A percentile compares a stretch with the other conserved stretches of the same genome.
phyloP scores from a whole-genome alignment of 2,329 filamentous ascomycete species.

The Aureobasidium sp. region DNA sequence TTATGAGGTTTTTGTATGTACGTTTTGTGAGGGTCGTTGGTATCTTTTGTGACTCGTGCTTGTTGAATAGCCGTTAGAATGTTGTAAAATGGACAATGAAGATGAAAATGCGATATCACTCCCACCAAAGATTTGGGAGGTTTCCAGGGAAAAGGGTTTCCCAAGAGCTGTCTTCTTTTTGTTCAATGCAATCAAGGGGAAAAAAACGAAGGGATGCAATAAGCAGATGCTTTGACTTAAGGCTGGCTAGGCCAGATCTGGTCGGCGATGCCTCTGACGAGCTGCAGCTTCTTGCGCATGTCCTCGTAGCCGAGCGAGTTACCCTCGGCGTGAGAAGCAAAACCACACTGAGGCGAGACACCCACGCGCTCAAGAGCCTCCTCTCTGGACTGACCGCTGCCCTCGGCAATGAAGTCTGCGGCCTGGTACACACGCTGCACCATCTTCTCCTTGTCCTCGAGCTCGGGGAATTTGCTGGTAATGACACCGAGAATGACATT shows the following conservation, averaged over 20 bases:
- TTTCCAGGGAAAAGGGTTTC: neutral
- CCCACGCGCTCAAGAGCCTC: constrained; percentile 58
- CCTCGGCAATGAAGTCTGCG: constrained; percentile 59
- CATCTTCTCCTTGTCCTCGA: constrained; percentile 36
- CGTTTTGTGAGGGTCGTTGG: neutral
- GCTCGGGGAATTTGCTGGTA: constrained; percentile 34
- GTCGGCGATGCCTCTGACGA: constrained; percentile 62
- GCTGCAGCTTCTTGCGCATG: constrained; percentile 60
- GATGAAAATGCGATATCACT: neutral
- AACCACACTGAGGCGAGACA: constrained; percentile 63
- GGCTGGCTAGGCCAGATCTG: constrained; percentile 55
- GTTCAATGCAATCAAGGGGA: neutral
- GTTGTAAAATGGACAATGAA: neutral
- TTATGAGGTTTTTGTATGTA: neutral
- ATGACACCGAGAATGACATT: constrained; percentile 36
- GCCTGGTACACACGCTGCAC: constrained; percentile 31
- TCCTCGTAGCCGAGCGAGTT: constrained; percentile 59
- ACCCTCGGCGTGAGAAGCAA: constrained; percentile 63
- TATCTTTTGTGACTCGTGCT: neutral
- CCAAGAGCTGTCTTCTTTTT: neutral
- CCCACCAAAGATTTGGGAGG: neutral
- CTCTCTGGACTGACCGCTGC: constrained; percentile 52
- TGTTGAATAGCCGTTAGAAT: constrained; percentile 3
- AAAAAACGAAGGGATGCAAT: neutral
- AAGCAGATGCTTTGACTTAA: neutral